phyloP scores from a whole-genome alignment of 352 stramenopile species.

The Globisporangium spinosum region DNA sequence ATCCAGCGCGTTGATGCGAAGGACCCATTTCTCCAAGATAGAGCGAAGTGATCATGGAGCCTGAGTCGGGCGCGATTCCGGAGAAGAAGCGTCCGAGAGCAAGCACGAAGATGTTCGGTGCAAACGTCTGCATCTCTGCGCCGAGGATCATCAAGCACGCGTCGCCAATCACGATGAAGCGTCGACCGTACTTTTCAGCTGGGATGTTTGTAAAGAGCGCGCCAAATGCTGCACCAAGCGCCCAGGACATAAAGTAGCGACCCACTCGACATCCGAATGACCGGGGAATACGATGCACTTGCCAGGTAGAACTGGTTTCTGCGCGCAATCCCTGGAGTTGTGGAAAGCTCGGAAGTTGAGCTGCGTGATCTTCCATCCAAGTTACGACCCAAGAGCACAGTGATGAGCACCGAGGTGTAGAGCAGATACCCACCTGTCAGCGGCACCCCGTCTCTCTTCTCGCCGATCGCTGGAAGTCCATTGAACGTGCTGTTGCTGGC shows the following conservation, averaged over 20 bases:
- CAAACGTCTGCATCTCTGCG: conserved; percentile 30
- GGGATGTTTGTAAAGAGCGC: conserved; percentile 30
- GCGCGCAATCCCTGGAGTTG: conserved; percentile 29
- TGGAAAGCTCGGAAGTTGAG: conserved; percentile 43
- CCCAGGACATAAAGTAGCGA: conserved; percentile 36
- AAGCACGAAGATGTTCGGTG: conserved; percentile 36
- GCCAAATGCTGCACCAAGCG: conserved; percentile 33
- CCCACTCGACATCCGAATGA: conserved; percentile 35
- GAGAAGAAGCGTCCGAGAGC: conserved; percentile 37
- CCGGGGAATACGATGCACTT: conserved; percentile 39
- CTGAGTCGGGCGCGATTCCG: conserved; percentile 33
- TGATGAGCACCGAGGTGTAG: conserved; percentile 36
- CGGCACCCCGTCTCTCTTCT: conserved; percentile 4
- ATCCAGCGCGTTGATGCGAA: conserved; percentile 26
- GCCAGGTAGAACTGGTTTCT: conserved; percentile 21
- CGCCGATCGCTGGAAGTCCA: conserved; percentile 4
- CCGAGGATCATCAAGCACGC: conserved; percentile 37
- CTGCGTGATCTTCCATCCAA: conserved; percentile 42
- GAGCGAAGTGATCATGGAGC: conserved; percentile 31
- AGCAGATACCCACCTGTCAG: conserved; percentile 26
- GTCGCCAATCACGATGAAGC: conserved; percentile 29
- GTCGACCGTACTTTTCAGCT: conserved; percentile 33
- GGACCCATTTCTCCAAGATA: conserved; percentile 38
- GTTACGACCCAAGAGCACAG: conserved; percentile 32
- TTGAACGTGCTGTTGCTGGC: conserved; percentile 10